Evolutionary conservation across 352 stramenopile genomes (phyloP).

Genomic region (Pythium oligandrum): DNA sequence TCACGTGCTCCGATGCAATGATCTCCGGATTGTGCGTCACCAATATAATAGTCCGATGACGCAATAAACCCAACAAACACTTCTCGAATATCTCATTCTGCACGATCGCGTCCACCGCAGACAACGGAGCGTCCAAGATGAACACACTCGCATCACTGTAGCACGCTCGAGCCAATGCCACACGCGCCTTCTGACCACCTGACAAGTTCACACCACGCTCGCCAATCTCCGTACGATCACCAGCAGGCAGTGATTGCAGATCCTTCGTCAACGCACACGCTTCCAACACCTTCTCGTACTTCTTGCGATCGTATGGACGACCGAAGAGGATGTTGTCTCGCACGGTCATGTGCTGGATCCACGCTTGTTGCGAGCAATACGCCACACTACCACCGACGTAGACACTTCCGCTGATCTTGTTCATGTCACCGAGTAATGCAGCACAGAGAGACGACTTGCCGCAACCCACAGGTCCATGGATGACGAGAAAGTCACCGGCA

Average conservation of each 20-base stretch:
- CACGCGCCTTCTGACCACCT: slow-evolving; percentile 34
- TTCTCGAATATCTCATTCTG: slow-evolving; percentile 44
- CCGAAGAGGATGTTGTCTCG: no score
- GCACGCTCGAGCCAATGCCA: slow-evolving; percentile 40
- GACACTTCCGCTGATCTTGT: slow-evolving; percentile 20
- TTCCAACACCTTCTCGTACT: no score
- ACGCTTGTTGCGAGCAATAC: slow-evolving; percentile 74
- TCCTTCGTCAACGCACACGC: slow-evolving; percentile 49
- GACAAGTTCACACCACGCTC: slow-evolving; percentile 34
- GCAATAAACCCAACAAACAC: slow-evolving; percentile 21
- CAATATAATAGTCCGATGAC: slow-evolving; percentile 10
- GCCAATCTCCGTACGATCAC: slow-evolving; percentile 40
- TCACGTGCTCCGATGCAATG: slow-evolving; percentile 6
- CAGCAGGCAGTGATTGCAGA: slow-evolving; percentile 47
- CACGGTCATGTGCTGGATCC: no score
- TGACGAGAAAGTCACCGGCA: slow-evolving; percentile 70
- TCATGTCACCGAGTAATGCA: slow-evolving; percentile 90
- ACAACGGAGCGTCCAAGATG: slow-evolving; percentile 13
- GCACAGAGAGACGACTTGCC: slow-evolving; percentile 91
- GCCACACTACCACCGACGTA: slow-evolving; percentile 34
- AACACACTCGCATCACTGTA: slow-evolving; percentile 33
- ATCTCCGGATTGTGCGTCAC: slow-evolving; percentile 16
- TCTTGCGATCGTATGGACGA: no score
- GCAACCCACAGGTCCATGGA: slow-evolving; percentile 86
- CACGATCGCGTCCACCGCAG: slow-evolving; percentile 25